A percentile compares a stretch with the other conserved stretches of the same genome.
These are phyloP conservation scores for Tetracladium setigerum DNA, from an alignment of 495 filamentous ascomycete species.

Conservation along the genomic window DNA sequence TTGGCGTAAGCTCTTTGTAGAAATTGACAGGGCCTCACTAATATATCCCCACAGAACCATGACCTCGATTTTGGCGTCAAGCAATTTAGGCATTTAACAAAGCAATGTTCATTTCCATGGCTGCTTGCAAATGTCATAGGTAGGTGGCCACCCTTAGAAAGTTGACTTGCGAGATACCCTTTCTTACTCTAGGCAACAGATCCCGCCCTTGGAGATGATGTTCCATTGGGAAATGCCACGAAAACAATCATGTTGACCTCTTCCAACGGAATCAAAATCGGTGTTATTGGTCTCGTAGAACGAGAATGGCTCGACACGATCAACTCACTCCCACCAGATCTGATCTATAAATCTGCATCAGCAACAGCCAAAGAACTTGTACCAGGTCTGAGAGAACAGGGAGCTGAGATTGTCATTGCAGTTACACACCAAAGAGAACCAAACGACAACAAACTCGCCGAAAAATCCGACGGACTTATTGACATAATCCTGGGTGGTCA, in stretches of 20 bases:
- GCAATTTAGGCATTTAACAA: conserved; percentile 65
- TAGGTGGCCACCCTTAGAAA: no score
- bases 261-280: conserved; percentile 79
- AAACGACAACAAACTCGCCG: conserved; percentile 75
- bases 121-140: conserved; percentile 59
- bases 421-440: conserved; percentile 83
- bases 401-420: conserved; percentile 73
- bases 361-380: conserved; percentile 63
- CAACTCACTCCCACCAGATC: conserved; percentile 70
- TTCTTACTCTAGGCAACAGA: conserved; percentile 45
- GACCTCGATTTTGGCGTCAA: conserved; percentile 88
- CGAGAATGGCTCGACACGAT: conserved; percentile 76
- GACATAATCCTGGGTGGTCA: conserved; percentile 86
- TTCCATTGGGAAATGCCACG: conserved; percentile 61
- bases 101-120: conserved; percentile 81
- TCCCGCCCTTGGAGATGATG: conserved; percentile 60
- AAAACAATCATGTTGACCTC: conserved; percentile 65
- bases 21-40: neutral
- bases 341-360: conserved; percentile 72
- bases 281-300: conserved; percentile 78
- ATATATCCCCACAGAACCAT: conserved; percentile 51
- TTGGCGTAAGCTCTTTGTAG: conserved; percentile 54
- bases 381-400: conserved; percentile 60
- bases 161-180: neutral
- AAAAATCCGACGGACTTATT: conserved; percentile 57